phyloP scores from a whole-genome alignment of 805 yeast species.

The Wickerhamiella domercqiae region DNA sequence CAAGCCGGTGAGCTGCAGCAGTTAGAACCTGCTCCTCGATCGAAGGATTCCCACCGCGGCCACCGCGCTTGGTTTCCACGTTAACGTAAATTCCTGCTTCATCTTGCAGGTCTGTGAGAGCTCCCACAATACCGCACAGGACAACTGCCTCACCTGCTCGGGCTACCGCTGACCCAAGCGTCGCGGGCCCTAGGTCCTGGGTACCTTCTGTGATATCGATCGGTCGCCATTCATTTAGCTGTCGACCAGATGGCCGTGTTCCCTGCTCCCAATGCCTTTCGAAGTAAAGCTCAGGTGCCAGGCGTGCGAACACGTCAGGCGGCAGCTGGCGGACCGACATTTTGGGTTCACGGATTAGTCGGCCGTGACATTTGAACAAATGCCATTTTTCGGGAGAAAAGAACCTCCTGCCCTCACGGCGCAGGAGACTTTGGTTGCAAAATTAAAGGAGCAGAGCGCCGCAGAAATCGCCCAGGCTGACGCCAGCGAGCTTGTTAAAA shows the following conservation, averaged over 20 bases:
- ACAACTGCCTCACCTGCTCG: constrained; percentile 60
- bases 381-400: constrained; percentile 12
- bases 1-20: constrained; percentile 45
- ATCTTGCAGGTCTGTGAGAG: constrained; percentile 38
- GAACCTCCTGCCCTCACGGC: constrained; percentile 1
- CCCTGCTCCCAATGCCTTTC: constrained; percentile 66
- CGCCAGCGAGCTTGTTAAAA: constrained; percentile 70
- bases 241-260: constrained; percentile 55
- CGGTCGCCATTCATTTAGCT: constrained; percentile 56
- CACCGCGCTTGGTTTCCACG: constrained; percentile 62
- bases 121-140: constrained; percentile 52
- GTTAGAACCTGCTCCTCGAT: constrained; percentile 70
- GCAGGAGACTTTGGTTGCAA: constrained; percentile 13
- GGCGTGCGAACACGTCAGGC: constrained; percentile 65
- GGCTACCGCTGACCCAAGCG: constrained; percentile 55
- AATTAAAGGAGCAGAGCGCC: constrained; percentile 50
- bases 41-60: constrained; percentile 57
- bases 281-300: constrained; percentile 73
- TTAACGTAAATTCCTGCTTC: constrained; percentile 47
- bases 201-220: constrained; percentile 26
- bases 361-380: background rate
- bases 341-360: constrained; percentile 1
- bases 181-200: constrained; percentile 12
- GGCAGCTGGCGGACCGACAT: constrained; percentile 46
- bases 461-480: constrained; percentile 84